phyloP scores from a whole-genome alignment of 1,284 basidiomycete genomes.

The Cutaneotrichosporon cavernicola region DNA sequence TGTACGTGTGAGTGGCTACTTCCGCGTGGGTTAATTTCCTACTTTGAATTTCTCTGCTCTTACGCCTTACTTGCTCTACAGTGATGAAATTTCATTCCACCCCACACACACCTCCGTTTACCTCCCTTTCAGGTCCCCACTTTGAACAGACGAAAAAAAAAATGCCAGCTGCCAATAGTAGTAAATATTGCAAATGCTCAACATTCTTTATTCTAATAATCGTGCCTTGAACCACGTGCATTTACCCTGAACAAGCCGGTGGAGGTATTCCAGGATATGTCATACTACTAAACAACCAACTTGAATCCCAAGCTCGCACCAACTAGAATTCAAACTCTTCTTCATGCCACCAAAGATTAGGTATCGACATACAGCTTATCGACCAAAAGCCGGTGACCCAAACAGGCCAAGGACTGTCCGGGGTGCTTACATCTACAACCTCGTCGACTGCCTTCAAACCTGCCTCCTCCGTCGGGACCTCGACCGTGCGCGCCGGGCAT shows the following conservation, averaged over 20 bases:
- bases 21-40: too few species aligned
- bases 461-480: constrained; percentile 69
- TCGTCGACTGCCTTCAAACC: constrained; percentile 60
- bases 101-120: background rate
- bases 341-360: background rate
- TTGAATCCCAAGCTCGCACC: background rate
- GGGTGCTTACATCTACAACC: constrained; percentile 48
- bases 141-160: background rate
- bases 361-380: constrained; percentile 12
- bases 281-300: too few species aligned
- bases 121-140: background rate
- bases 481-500: constrained; percentile 67
- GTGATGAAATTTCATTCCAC: background rate
- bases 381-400: constrained; percentile 15
- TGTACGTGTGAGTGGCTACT: too few species aligned
- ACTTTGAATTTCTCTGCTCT: too few species aligned
- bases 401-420: constrained; percentile 27
- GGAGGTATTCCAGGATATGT: background rate
- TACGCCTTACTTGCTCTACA: background rate
- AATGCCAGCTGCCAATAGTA: background rate
- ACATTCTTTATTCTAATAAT: background rate
- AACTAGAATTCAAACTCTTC: background rate
- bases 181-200: background rate
- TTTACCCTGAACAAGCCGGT: background rate
- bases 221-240: background rate